Evolutionary conservation across 1,139 yeast genomes (phyloP), one percentile per base, ranked within the genome.

Genomic region (Kodamaea alishanica): DNA sequence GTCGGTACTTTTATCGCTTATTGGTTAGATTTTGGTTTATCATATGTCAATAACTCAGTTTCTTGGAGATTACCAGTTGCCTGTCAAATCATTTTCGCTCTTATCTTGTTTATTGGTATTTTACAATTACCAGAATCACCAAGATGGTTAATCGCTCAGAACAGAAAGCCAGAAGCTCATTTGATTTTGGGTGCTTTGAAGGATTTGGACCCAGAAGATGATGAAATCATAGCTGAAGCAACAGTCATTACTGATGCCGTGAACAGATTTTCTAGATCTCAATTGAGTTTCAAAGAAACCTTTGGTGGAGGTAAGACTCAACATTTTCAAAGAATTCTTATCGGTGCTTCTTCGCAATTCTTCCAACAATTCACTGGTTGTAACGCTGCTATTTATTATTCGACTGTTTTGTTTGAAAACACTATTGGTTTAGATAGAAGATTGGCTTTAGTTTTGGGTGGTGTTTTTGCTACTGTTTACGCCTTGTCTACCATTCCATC

Each of bases 11-110:
- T 77, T 52, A 62, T 81, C 49, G 85, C 90, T 6, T 83, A 84
- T 61, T 84, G 90, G 89, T 64, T 82, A 46, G 90, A 82, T 56
- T 85, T 80, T 54, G 94, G 92, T 20, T 70, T 78, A 49, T 68
- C 86, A 33, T 76, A 76, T 56, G 77, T 77, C 41, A 54, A 66
- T 46, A 54, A 66, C 30, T 66, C 87, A 45, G 71, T 77, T 44
- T 70, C 67, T 42, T 58, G 63, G 63, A 52, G 63, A 47, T 56
- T 58, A 48, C 63, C 63, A 7, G 56, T 58, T 26, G 71, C 77
- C 36, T 61, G 70, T 54, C 63, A 58, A 45, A 63, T 68, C 40
- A 48, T 67, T 29, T 70, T 70, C 47, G 75, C 76, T 6, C 39
- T 48, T 9, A 38, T 63, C 38, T 57, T 70, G 39, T 65, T 70